A percentile compares a stretch with the other conserved stretches of the same genome.
Evolutionary conservation across 2,329 filamentous ascomycete species (phyloP).

Genomic region (Phialophora tarda): DNA sequence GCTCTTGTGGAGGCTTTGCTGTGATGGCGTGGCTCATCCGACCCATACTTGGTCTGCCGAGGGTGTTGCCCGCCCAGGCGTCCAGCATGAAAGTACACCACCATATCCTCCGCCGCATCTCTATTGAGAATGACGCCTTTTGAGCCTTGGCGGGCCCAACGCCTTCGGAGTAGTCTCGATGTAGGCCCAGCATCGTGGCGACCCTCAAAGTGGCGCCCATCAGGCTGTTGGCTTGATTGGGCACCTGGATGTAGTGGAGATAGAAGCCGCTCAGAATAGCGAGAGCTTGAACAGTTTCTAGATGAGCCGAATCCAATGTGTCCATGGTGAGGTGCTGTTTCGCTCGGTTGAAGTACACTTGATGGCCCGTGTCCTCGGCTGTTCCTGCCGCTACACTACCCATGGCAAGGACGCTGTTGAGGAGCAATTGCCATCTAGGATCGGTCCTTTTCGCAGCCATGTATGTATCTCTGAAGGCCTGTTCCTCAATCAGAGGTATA

Average conservation of each 20-base stretch:
- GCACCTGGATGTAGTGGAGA: constrained; percentile 76
- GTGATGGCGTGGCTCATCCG: constrained; percentile 72
- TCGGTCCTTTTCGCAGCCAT: constrained; percentile 67
- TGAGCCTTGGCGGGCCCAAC: constrained; percentile 51
- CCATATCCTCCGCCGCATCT: constrained; percentile 72
- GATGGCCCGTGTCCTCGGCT: constrained; percentile 66
- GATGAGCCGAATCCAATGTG: constrained; percentile 70
- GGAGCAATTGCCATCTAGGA: constrained; percentile 71
- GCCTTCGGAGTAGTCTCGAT: constrained; percentile 65
- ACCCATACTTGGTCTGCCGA: constrained; percentile 72
- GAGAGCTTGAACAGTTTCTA: constrained; percentile 75
- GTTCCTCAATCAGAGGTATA: constrained; percentile 75
- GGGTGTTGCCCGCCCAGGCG: constrained; percentile 73
- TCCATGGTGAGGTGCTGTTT: constrained; percentile 71
- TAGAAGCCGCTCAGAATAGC: constrained; percentile 76
- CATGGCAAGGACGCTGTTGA: constrained; percentile 79
- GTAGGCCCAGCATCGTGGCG: constrained; percentile 74
- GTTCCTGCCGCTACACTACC: constrained; percentile 73
- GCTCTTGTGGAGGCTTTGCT: constrained; percentile 66
- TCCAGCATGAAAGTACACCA: constrained; percentile 77
- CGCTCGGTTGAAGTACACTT: constrained; percentile 69
- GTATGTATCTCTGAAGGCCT: constrained; percentile 70
- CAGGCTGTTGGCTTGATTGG: constrained; percentile 76
- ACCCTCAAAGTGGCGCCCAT: constrained; percentile 74
- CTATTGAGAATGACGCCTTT: constrained; percentile 60